phyloP scores from a whole-genome alignment of 495 filamentous ascomycete species.

The Penicillium pancosmium region DNA sequence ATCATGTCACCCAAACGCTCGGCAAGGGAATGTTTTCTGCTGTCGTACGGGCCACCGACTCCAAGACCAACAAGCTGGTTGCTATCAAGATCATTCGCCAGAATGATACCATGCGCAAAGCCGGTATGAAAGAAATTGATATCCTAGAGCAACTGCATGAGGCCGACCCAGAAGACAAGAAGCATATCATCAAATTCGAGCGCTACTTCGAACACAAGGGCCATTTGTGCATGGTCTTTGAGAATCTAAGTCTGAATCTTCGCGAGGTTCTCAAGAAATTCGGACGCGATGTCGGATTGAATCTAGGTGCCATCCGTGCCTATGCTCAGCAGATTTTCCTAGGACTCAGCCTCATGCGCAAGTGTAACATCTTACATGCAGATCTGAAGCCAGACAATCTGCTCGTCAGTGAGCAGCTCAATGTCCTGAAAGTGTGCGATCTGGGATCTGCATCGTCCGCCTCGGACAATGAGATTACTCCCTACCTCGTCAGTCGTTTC shows the following conservation, averaged over 20 bases:
- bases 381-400: constrained; percentile 98
- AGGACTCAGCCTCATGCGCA: constrained; percentile 79
- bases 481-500: constrained; percentile 93
- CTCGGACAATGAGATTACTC: constrained; percentile 86
- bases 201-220: constrained; percentile 90
- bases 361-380: constrained; percentile 90
- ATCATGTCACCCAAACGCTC: constrained; percentile 83
- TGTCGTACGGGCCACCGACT: constrained; percentile 88
- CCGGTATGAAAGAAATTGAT: constrained; percentile 90
- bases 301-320: constrained; percentile 77
- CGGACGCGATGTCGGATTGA: constrained; percentile 90
- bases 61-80: constrained; percentile 67
- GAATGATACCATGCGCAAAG: constrained; percentile 90
- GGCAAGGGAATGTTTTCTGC: constrained; percentile 96
- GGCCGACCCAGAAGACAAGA: constrained; percentile 87
- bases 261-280: constrained; percentile 96
- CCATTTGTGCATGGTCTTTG: constrained; percentile 95
- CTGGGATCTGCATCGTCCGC: constrained; percentile 90
- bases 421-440: constrained; percentile 91
- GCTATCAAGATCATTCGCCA: constrained; percentile 95
- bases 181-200: constrained; percentile 86
- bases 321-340: constrained; percentile 96
- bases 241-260: constrained; percentile 89
- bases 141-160: constrained; percentile 82
- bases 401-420: constrained; percentile 82